Percentiles rank a stretch among this genome's conserved stretches.
Evolutionary conservation across 257 asterid genomes (phyloP).

Genomic region (Nicotiana otophora): DNA sequence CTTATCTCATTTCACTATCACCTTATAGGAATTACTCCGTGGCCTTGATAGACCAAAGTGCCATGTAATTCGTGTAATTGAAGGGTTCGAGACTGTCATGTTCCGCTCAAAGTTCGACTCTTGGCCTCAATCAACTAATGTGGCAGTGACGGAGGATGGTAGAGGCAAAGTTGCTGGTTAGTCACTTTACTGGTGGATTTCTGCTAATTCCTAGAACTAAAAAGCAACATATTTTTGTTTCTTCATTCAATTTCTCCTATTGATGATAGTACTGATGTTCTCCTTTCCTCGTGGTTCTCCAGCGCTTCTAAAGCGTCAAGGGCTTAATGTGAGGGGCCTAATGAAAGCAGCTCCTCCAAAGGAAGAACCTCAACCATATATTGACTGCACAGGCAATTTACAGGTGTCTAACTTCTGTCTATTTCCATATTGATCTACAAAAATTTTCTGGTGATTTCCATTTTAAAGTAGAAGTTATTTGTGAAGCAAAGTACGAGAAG

Average conservation of each 20-base stretch:
- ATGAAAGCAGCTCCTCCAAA: conserved; percentile 83
- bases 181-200: conserved; percentile 27
- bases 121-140: conserved; percentile 75
- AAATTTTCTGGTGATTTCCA: neutral
- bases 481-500: neutral
- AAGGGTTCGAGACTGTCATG: conserved; percentile 89
- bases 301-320: conserved; percentile 97
- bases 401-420: conserved; percentile 50
- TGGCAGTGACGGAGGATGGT: conserved; percentile 85
- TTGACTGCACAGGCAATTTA: conserved; percentile 91
- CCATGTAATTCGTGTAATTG: conserved; percentile 74
- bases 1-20: conserved; percentile 13
- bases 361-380: conserved; percentile 77
- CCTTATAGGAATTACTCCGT: conserved; percentile 53
- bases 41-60: conserved; percentile 59
- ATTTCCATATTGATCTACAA: neutral
- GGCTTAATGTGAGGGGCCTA: conserved; percentile 89
- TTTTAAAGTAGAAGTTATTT: neutral
- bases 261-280: conserved; percentile 8
- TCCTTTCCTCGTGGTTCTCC: conserved; percentile 19
- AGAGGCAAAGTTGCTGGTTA: conserved; percentile 99
- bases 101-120: conserved; percentile 80
- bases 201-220: conserved; percentile 3
- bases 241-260: neutral
- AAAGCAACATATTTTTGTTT: neutral